Conservation (phyloP, 2,329 filamentous ascomycete species). For the Seiridium unicorne region DNA sequence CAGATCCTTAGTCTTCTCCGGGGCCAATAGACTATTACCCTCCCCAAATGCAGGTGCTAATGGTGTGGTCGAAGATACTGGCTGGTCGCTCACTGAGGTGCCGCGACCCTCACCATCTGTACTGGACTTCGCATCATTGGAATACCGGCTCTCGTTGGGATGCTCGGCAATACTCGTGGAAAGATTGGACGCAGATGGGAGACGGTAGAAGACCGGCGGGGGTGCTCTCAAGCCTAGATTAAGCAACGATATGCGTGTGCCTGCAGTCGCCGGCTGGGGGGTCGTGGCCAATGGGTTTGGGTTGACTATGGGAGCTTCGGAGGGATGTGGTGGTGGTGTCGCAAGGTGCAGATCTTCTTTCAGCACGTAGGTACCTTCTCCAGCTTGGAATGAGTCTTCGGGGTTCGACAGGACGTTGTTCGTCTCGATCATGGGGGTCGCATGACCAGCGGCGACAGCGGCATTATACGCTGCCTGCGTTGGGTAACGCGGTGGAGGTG, state of each 20-base stretch:
- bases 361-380: slow-evolving; percentile 89
- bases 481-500: slow-evolving; percentile 83
- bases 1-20: slow-evolving; percentile 65
- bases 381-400: slow-evolving; percentile 87
- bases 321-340: slow-evolving; percentile 92
- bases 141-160: slow-evolving; percentile 58
- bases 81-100: slow-evolving; percentile 51
- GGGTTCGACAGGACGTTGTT: slow-evolving; percentile 85
- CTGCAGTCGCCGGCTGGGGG: slow-evolving; percentile 77
- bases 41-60: slow-evolving; percentile 76
- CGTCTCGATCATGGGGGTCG: slow-evolving; percentile 82
- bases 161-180: slow-evolving; percentile 59
- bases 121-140: slow-evolving; percentile 57
- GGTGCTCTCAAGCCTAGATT: slow-evolving; percentile 62
- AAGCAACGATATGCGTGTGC: slow-evolving; percentile 80
- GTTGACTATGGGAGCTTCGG: slow-evolving; percentile 82
- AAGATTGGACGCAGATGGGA: slow-evolving; percentile 49
- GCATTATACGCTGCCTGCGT: slow-evolving; percentile 71
- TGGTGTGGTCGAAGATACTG: slow-evolving; percentile 36
- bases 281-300: slow-evolving; percentile 88
- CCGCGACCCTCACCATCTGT: slow-evolving; percentile 54
- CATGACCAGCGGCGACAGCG: slow-evolving; percentile 64
- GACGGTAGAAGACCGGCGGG: slow-evolving; percentile 54
- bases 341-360: slow-evolving; percentile 90
- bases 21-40: slow-evolving; percentile 71